Evolutionary conservation across 208 protist species (phyloP), one percentile per base, ranked within the genome.

Genomic region (Balamuthia mandrillaris): DNA sequence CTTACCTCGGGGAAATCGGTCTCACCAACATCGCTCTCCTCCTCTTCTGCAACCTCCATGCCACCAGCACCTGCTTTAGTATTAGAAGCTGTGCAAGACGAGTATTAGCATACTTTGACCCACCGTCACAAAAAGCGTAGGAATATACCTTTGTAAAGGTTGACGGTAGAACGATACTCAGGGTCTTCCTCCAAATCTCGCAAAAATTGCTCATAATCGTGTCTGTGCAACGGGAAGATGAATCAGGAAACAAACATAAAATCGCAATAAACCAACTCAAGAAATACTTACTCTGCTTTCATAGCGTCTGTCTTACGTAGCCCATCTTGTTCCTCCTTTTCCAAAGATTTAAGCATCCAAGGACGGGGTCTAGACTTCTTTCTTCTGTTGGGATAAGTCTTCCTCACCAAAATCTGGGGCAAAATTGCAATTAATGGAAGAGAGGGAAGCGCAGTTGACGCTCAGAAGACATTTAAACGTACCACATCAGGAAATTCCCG

Each of bases 151-250:
- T 92, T 93, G 84, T 95, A 95, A 16, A 95, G 74, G 81, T 94
- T 93, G 68, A 95, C 85, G 35, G 81, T 74, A 0, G 75, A 2
- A 49, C 93, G 86, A 31, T 95, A 42, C 45, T 95, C 92, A 27
- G 70, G 51, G 66, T 96, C 93, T 58, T 93, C 91, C 81, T 96
- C 94, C 37, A 96, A 77, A 9, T 96, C 94, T 21, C 75, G 85
- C 47, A 94, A 33, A 60, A 96, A 95, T 3, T 87, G 16, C 79
- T 96, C 93, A 27, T 87, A 74, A 24, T 96, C 89, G 12, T 35
- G n/a, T 14, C 72, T 88, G 42, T 81, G 31, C 16, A 16, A 41
- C 9, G 9, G 79, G 31, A 51, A 84, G 24, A 6, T 60, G 7
- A n/a, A 31, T 16, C 14, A 31, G 7, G 63, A 88, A 35, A 85